Percentiles rank a stretch among this genome's conserved stretches.
Evolutionary conservation across 768 basidiomycete species (phyloP).

Genomic region (Melanogaster broomeanus): DNA sequence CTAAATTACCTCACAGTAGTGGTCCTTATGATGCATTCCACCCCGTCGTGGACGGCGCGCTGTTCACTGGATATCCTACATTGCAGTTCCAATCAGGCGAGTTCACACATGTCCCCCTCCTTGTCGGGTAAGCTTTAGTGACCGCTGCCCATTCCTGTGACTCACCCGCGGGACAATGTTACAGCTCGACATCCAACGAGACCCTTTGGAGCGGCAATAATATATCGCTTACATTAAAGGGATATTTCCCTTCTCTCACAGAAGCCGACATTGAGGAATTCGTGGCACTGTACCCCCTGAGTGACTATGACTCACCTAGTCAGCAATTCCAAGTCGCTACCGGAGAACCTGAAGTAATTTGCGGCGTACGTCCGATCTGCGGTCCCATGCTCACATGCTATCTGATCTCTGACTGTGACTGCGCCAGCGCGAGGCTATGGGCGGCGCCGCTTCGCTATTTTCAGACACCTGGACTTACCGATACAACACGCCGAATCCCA

Average conservation of each 20-base stretch:
- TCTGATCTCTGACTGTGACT: not conserved
- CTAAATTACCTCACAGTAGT: slow-evolving; percentile 25
- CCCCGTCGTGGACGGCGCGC: slow-evolving; percentile 55
- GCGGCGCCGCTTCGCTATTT: slow-evolving; percentile 36
- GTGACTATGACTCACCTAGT: slow-evolving; percentile 42
- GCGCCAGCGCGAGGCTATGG: slow-evolving; percentile 47
- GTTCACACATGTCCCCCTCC: slow-evolving; percentile 52
- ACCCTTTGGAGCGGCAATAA: slow-evolving; percentile 46
- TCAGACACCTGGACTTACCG: slow-evolving; percentile 53
- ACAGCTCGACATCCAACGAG: slow-evolving; percentile 61
- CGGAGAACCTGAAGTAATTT: slow-evolving; percentile 51
- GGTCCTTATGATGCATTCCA: slow-evolving; percentile 50
- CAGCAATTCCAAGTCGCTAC: slow-evolving; percentile 48
- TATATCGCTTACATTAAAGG: slow-evolving; percentile 35
- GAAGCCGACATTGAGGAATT: slow-evolving; percentile 40
- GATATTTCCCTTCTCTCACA: slow-evolving; percentile 48
- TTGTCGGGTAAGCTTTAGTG: slow-evolving; percentile 50
- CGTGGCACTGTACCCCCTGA: slow-evolving; percentile 42
- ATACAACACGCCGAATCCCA: slow-evolving; percentile 58
- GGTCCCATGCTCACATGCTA: not conserved
- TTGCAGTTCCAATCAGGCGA: slow-evolving; percentile 43
- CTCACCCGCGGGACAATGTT: not conserved
- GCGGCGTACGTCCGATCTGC: slow-evolving; percentile 46
- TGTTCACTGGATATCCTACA: slow-evolving; percentile 54
- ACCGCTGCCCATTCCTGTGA: slow-evolving; percentile 1